phyloP scores from a whole-genome alignment of 768 basidiomycete species.

The Lyophyllum atratum region DNA sequence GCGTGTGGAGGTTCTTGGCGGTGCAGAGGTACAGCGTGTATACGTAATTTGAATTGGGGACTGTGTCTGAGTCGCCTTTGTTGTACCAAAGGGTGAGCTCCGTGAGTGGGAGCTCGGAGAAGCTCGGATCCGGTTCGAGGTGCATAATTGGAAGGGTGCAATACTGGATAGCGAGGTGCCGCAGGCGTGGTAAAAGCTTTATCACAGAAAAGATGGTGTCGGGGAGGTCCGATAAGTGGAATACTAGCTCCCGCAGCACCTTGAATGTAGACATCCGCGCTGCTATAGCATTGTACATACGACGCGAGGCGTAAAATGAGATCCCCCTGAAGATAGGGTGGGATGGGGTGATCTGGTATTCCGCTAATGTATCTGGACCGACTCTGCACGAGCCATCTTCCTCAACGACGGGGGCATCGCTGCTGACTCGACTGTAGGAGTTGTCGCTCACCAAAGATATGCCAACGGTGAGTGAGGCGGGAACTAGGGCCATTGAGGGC shows the following conservation, averaged over 20 bases:
- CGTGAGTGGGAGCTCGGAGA: constrained; percentile 40
- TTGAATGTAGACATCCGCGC: constrained; percentile 26
- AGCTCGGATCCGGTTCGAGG: constrained; percentile 16
- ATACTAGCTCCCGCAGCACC: constrained; percentile 37
- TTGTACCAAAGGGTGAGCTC: constrained; percentile 41
- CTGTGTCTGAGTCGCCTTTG: constrained; percentile 25
- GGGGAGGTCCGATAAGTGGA: constrained; percentile 38
- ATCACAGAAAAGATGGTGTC: constrained; percentile 34
- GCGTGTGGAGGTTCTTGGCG: constrained; percentile 35
- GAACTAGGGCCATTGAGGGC: constrained; percentile 9
- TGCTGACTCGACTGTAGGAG: constrained; percentile 12
- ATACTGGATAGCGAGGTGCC: constrained; percentile 41
- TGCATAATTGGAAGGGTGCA: constrained; percentile 31
- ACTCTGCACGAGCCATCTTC: constrained; percentile 15
- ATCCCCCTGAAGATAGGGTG: neutral
- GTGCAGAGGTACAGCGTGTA: constrained; percentile 33
- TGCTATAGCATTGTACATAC: constrained; percentile 13
- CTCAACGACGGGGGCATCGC: constrained; percentile 14
- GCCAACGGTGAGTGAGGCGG: constrained; percentile 13
- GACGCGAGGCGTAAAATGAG: constrained; percentile 13
- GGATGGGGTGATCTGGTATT: neutral
- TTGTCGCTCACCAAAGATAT: constrained; percentile 11
- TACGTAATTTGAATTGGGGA: constrained; percentile 8
- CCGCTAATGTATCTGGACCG: neutral
- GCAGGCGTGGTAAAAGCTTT: constrained; percentile 36